Evolutionary conservation across 2,329 filamentous ascomycete genomes (phyloP).

Genomic region (Xylaria sp.): DNA sequence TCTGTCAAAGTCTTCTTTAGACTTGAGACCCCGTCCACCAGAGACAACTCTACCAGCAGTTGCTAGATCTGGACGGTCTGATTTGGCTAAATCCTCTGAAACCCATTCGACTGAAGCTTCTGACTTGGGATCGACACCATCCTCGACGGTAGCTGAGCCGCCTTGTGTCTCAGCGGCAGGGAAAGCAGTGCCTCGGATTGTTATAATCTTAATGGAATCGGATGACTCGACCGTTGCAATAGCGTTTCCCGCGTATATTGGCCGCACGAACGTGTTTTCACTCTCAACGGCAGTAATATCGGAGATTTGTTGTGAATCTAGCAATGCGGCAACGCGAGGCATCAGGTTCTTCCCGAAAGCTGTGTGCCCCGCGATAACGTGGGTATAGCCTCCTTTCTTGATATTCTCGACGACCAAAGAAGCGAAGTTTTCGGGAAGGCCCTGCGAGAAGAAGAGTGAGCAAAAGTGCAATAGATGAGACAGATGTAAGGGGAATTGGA

Average conservation of each 20-base stretch:
- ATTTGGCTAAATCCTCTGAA: conserved; percentile 91
- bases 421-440: conserved; percentile 93
- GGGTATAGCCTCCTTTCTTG: conserved; percentile 93
- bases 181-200: conserved; percentile 93
- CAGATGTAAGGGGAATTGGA: background rate
- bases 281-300: conserved; percentile 88
- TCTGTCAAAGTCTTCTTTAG: conserved; percentile 95
- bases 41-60: conserved; percentile 93
- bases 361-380: conserved; percentile 89
- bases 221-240: conserved; percentile 94
- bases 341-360: conserved; percentile 97
- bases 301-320: conserved; percentile 93
- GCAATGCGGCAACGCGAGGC: conserved; percentile 87
- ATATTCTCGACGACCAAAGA: conserved; percentile 94
- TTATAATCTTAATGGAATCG: conserved; percentile 87
- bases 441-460: conserved; percentile 60
- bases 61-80: conserved; percentile 90
- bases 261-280: conserved; percentile 94
- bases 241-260: conserved; percentile 97
- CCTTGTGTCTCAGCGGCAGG: conserved; percentile 75
- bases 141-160: conserved; percentile 79
- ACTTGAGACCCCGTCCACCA: conserved; percentile 93
- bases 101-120: conserved; percentile 85
- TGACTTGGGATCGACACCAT: conserved; percentile 84
- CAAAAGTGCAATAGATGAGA: background rate